Evolutionary conservation across 768 basidiomycete species (phyloP).

Genomic region (Phylloporus scabripes): DNA sequence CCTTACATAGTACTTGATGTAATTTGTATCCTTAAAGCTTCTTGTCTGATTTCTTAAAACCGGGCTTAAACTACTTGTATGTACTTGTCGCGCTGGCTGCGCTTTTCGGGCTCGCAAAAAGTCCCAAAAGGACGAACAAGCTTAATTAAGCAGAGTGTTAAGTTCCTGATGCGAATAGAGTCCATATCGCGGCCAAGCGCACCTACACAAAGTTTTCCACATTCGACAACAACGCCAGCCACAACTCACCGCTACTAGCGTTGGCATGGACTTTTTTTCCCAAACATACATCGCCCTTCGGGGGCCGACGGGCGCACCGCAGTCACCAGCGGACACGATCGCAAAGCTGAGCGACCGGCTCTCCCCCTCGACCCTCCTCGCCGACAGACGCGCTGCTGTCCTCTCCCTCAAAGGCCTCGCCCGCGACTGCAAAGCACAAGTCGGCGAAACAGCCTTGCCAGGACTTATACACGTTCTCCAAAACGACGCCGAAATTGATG

Average conservation of each 20-base stretch:
- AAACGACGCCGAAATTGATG: slow-evolving; percentile 86
- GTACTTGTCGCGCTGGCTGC: too few relatives aligned
- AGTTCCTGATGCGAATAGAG: too few relatives aligned
- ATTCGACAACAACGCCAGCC: slow-evolving; percentile 1
- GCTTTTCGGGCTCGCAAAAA: too few relatives aligned
- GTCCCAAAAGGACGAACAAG: too few relatives aligned
- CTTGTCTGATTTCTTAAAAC: too few relatives aligned
- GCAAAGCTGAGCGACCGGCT: slow-evolving; percentile 83
- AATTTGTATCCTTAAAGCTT: too few relatives aligned
- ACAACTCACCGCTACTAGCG: not conserved
- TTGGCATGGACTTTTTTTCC: slow-evolving; percentile 73
- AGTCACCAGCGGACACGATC: slow-evolving; percentile 82
- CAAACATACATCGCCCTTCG: slow-evolving; percentile 83
- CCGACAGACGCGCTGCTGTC: slow-evolving; percentile 92
- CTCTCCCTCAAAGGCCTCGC: slow-evolving; percentile 88
- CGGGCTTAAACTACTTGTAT: too few relatives aligned
- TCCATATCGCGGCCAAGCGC: too few relatives aligned
- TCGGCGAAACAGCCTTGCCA: slow-evolving; percentile 70
- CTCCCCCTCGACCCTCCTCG: slow-evolving; percentile 81
- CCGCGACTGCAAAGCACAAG: slow-evolving; percentile 86
- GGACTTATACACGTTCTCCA: slow-evolving; percentile 77
- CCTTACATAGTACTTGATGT: too few relatives aligned
- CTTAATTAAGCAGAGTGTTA: too few relatives aligned
- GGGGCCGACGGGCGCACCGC: slow-evolving; percentile 77
- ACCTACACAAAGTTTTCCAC: not conserved